These are phyloP conservation scores for Exophiala alcalophila DNA, from an alignment of 2,329 filamentous ascomycete species.

Conservation along the genomic window DNA sequence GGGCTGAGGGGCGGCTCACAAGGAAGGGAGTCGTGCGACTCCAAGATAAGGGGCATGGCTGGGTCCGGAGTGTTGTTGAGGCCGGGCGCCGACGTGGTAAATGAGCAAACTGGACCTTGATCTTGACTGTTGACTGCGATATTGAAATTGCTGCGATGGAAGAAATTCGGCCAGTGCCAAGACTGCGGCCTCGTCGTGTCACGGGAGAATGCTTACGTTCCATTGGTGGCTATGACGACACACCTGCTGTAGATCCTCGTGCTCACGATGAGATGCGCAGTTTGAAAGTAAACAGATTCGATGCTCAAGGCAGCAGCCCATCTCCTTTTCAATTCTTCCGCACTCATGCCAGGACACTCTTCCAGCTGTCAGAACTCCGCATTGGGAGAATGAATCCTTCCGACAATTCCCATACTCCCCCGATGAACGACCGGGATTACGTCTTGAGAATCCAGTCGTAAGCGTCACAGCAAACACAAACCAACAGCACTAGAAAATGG, in stretches of 20 bases:
- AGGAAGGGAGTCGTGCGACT: slow-evolving; percentile 59
- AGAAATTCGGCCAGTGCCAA: no score
- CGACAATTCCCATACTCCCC: neutral
- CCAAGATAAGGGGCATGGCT: slow-evolving; percentile 65
- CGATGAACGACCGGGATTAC: slow-evolving; percentile 1
- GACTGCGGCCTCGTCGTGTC: no score
- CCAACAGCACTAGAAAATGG: slow-evolving; percentile 18
- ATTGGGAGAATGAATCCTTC: slow-evolving; percentile 1
- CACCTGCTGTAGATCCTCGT: no score
- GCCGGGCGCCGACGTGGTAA: neutral
- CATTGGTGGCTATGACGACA: no score
- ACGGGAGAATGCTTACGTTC: no score
- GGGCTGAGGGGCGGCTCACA: slow-evolving; percentile 21
- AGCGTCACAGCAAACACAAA: neutral
- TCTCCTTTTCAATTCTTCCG: slow-evolving; percentile 4
- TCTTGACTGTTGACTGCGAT: slow-evolving; percentile 5
- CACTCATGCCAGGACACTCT: no score
- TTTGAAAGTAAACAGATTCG: neutral
- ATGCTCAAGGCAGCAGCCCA: neutral
- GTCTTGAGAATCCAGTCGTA: slow-evolving; percentile 3
- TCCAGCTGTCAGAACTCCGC: no score
- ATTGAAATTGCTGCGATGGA: no score
- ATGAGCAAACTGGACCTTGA: neutral
- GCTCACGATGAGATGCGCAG: no score
- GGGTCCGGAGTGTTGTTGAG: neutral